phyloP scores from a whole-genome alignment of 1,139 yeast species.

The Geotrichum restrictum region DNA sequence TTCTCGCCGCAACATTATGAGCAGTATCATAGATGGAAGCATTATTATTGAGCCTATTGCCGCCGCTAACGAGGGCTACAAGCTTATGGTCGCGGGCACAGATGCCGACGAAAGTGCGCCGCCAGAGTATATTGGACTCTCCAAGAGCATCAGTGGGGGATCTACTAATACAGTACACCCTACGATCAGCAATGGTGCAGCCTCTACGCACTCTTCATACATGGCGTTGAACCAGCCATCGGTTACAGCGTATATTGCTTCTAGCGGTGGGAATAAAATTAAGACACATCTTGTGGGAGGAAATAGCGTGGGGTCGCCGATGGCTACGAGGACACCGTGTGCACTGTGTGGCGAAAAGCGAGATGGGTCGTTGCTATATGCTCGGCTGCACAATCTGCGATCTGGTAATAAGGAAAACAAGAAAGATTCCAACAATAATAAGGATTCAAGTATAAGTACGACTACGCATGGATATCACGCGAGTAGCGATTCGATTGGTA shows the following conservation, averaged over 20 bases:
- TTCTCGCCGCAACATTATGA: constrained; percentile 56
- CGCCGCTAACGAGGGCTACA: constrained; percentile 63
- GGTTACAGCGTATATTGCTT: not conserved
- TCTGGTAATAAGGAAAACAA: constrained; percentile 28
- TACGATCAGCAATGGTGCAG: not conserved
- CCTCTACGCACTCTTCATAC: not conserved
- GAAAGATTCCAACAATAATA: not conserved
- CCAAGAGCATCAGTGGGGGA: constrained; percentile 5
- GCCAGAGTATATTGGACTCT: constrained; percentile 5
- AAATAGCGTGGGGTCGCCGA: constrained; percentile 50
- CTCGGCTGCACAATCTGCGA: constrained; percentile 68
- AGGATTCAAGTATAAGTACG: not conserved
- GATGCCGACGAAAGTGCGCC: constrained; percentile 21
- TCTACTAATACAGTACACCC: constrained; percentile 1
- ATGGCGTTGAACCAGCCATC: constrained; percentile 3
- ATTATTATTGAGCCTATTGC: constrained; percentile 84
- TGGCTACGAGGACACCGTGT: constrained; percentile 72
- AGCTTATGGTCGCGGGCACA: constrained; percentile 14
- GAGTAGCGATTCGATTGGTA: constrained; percentile 3
- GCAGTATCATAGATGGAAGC: constrained; percentile 70
- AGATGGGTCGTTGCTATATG: constrained; percentile 65
- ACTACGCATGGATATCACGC: constrained; percentile 3
- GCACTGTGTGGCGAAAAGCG: constrained; percentile 77
- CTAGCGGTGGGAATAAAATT: constrained; percentile 6
- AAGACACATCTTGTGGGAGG: constrained; percentile 6